Percentiles rank a stretch among this genome's conserved stretches.
Evolutionary conservation across 768 basidiomycete genomes (phyloP).

Genomic region (Nidularia sp.): DNA sequence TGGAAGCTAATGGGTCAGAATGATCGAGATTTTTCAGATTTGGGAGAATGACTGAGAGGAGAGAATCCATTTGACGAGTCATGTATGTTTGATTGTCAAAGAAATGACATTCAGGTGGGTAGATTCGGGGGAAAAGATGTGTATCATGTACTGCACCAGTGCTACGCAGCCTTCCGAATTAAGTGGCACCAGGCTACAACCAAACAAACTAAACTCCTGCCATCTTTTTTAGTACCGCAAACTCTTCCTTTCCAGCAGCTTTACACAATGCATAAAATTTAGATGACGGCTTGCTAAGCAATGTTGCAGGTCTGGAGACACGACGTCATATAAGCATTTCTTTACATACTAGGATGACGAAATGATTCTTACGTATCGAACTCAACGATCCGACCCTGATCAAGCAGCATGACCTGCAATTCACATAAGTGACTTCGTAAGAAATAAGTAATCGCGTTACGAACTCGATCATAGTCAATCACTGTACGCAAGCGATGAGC

Average conservation of each 20-base stretch:
- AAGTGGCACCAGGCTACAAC: too few species aligned
- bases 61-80: too few species aligned
- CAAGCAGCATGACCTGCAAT: conserved; percentile 49
- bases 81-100: too few species aligned
- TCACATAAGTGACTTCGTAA: too few species aligned
- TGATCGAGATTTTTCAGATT: too few species aligned
- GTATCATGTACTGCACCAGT: too few species aligned
- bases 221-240: conserved; percentile 63
- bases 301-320: conserved; percentile 37
- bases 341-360: not conserved
- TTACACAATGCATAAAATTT: conserved; percentile 68
- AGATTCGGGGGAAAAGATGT: too few species aligned
- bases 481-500: conserved; percentile 78
- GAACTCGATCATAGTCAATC: conserved; percentile 80
- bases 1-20: too few species aligned
- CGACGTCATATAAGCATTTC: not conserved
- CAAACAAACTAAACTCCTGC: conserved; percentile 33
- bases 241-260: conserved; percentile 71
- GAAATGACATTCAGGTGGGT: too few species aligned
- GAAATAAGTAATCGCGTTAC: too few species aligned
- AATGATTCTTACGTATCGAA: conserved; percentile 49
- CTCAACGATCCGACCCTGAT: conserved; percentile 75
- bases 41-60: too few species aligned
- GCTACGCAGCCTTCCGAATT: too few species aligned
- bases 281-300: conserved; percentile 54